Evolutionary conservation across 2,329 filamentous ascomycete species (phyloP).

Genomic region (Pseudogymnoascus sp.): DNA sequence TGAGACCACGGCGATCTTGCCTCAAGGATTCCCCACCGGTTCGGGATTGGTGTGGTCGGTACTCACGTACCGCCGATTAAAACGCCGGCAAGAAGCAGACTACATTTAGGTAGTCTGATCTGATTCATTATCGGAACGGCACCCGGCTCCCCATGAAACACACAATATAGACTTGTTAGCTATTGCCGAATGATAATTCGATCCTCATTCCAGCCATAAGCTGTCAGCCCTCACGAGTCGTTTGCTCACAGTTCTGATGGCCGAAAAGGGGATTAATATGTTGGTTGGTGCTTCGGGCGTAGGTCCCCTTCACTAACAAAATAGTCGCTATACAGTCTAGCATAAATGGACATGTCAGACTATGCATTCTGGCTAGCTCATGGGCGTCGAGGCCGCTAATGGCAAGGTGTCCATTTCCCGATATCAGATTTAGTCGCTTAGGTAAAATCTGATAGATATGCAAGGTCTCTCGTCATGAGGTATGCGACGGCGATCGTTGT

Average conservation of each 20-base stretch:
- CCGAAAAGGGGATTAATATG: not conserved
- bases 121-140: not conserved
- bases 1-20: not conserved
- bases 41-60: not conserved
- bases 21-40: not conserved
- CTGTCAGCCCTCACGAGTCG: not conserved
- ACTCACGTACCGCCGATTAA: not conserved
- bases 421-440: constrained; percentile 3
- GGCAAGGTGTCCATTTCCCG: not conserved
- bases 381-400: not conserved
- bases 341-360: not conserved
- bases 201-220: not conserved
- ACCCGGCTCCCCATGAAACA: not conserved
- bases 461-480: constrained; percentile 3
- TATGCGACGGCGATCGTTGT: not conserved
- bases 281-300: not conserved
- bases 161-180: not conserved
- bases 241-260: not conserved
- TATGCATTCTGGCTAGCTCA: not conserved
- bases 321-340: not conserved
- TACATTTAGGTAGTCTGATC: not conserved
- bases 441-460: constrained; percentile 4
- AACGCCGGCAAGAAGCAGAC: not conserved
- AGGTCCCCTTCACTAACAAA: not conserved
- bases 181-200: not conserved